Evolutionary conservation across 2,329 filamentous ascomycete species (phyloP).

Genomic region (Huntiella omanensis): DNA sequence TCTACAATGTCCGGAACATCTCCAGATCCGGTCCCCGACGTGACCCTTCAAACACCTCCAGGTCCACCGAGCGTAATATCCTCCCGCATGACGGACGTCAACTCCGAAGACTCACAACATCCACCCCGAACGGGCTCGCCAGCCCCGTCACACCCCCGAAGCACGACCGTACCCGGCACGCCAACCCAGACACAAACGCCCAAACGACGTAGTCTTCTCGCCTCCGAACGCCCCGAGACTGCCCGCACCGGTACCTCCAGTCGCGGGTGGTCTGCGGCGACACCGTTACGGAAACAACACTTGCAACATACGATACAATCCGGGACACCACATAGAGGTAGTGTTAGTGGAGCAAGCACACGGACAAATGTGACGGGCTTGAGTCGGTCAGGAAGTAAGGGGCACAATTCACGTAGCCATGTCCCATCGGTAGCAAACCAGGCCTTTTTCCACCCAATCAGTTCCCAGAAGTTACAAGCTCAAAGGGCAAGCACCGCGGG

Average conservation of each 20-base stretch:
- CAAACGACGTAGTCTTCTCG: slow-evolving; percentile 22
- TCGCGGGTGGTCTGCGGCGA: slow-evolving; percentile 33
- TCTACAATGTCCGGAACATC: neutral
- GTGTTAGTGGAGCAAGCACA: slow-evolving; percentile 8
- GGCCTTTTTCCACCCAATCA: slow-evolving; percentile 93
- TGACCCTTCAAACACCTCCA: slow-evolving; percentile 21
- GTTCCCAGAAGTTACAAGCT: slow-evolving; percentile 80
- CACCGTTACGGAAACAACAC: slow-evolving; percentile 35
- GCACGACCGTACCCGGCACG: slow-evolving; percentile 5
- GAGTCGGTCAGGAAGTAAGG: slow-evolving; percentile 8
- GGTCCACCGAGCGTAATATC: slow-evolving; percentile 49
- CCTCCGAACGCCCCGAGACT: slow-evolving; percentile 33
- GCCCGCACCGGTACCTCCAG: slow-evolving; percentile 32
- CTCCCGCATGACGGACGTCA: slow-evolving; percentile 50
- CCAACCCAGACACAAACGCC: slow-evolving; percentile 16
- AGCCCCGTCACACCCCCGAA: slow-evolving; percentile 3
- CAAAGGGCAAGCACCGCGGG: slow-evolving; percentile 36
- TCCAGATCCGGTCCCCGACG: neutral
- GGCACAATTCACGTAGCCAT: slow-evolving; percentile 51
- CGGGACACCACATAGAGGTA: slow-evolving; percentile 5
- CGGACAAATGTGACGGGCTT: slow-evolving; percentile 1
- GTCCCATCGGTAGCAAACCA: slow-evolving; percentile 76
- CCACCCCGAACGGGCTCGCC: slow-evolving; percentile 16
- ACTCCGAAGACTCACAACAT: slow-evolving; percentile 35
- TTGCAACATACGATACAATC: slow-evolving; percentile 30